Conservation (phyloP, 345 rosid genomes). For the Psidium guajava region DNA sequence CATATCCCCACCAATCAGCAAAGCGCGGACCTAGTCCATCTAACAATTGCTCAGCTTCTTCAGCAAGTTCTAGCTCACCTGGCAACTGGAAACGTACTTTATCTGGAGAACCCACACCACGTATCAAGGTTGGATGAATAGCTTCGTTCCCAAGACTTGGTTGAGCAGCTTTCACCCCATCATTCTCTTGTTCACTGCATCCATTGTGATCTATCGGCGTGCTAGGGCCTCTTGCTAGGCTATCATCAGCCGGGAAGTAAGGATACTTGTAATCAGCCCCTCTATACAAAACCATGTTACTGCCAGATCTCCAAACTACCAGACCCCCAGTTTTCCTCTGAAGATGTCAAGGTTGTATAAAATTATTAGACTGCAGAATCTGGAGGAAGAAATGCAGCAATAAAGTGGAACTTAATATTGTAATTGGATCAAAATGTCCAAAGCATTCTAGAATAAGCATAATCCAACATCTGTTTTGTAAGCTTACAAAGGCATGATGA, state of each 20-base stretch:
- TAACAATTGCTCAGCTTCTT: constrained; percentile 68
- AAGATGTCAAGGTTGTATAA: background rate
- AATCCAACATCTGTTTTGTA: background rate
- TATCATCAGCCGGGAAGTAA: constrained; percentile 44
- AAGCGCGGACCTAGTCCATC: constrained; percentile 90
- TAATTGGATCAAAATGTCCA: background rate
- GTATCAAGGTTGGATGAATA: constrained; percentile 24
- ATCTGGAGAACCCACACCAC: constrained; percentile 64
- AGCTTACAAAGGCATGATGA: background rate
- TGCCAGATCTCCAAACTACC: constrained; percentile 94
- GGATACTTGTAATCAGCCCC: constrained; percentile 77
- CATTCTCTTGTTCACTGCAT: constrained; percentile 11
- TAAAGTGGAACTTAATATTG: background rate
- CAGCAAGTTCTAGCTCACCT: constrained; percentile 62
- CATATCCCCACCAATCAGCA: constrained; percentile 93
- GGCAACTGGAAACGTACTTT: constrained; percentile 77
- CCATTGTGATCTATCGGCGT: constrained; percentile 8
- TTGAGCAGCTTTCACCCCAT: constrained; percentile 11
- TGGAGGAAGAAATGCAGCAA: background rate
- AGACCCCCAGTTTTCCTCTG: constrained; percentile 94
- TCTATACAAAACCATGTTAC: constrained; percentile 71
- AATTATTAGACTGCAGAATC: background rate
- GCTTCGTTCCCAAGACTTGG: constrained; percentile 7
- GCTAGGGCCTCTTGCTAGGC: constrained; percentile 7
- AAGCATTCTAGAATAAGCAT: background rate